Evolutionary conservation across 2,329 filamentous ascomycete species (phyloP).

Genomic region (Corynespora cassiicola): DNA sequence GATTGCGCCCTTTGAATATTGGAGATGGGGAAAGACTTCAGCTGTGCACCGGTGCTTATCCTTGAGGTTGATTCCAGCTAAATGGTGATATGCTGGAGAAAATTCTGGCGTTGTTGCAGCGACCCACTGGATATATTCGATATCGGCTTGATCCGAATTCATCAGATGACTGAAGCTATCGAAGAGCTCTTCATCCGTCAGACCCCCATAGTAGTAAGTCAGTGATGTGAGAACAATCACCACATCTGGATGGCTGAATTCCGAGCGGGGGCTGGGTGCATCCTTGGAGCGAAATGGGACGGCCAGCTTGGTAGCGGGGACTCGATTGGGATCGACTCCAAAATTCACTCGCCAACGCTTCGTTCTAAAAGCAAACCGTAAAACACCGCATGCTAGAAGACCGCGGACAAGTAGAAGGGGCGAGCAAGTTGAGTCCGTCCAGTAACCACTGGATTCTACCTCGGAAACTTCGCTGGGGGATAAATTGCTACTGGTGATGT

Average conservation of each 20-base stretch:
- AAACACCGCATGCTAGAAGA: slow-evolving; percentile 62
- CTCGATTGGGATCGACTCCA: slow-evolving; percentile 55
- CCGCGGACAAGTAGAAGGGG: slow-evolving; percentile 60
- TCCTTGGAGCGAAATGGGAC: slow-evolving; percentile 74
- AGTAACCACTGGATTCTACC: slow-evolving; percentile 39
- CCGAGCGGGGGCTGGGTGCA: slow-evolving; percentile 65
- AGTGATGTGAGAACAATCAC: slow-evolving; percentile 70
- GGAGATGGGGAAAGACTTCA: slow-evolving; percentile 61
- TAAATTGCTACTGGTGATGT: slow-evolving; percentile 52
- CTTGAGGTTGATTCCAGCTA: slow-evolving; percentile 43
- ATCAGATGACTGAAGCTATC: slow-evolving; percentile 56
- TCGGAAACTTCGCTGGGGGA: slow-evolving; percentile 33
- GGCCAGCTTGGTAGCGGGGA: slow-evolving; percentile 59
- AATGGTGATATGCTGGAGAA: slow-evolving; percentile 47
- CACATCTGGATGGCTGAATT: slow-evolving; percentile 74
- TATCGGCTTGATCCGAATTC: slow-evolving; percentile 58
- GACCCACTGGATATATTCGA: slow-evolving; percentile 61
- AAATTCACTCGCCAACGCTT: slow-evolving; percentile 73
- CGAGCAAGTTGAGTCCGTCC: slow-evolving; percentile 38
- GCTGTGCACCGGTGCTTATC: slow-evolving; percentile 58
- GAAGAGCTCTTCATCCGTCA: slow-evolving; percentile 59
- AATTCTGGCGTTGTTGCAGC: slow-evolving; percentile 26
- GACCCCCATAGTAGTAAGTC: slow-evolving; percentile 70
- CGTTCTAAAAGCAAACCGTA: slow-evolving; percentile 59
- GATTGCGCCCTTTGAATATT: slow-evolving; percentile 60